These are phyloP conservation scores for Penicillium sp. DNA, from an alignment of 2,329 filamentous ascomycete species.

Conservation along the genomic window DNA sequence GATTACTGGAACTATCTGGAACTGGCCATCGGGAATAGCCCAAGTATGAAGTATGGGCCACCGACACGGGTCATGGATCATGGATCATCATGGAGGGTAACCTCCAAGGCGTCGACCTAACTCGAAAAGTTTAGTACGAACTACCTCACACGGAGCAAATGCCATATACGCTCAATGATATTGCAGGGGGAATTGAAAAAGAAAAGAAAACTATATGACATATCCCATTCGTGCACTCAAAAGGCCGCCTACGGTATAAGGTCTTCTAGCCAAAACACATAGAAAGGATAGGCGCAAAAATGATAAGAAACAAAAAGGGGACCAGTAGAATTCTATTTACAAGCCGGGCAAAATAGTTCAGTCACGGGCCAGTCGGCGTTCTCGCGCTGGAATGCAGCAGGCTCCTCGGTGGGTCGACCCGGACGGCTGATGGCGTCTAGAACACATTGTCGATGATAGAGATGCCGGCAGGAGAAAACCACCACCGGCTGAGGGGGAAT, in stretches of 20 bases:
- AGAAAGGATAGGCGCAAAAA: constrained; percentile 1
- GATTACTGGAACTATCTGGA: neutral
- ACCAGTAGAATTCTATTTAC: constrained; percentile 36
- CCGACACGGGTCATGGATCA: constrained; percentile 1
- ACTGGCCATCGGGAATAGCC: too few relatives aligned
- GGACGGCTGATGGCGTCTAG: constrained; percentile 28
- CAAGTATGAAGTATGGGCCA: neutral
- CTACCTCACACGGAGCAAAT: constrained; percentile 3
- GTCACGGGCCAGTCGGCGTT: constrained; percentile 30
- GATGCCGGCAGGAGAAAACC: constrained; percentile 54
- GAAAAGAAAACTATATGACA: constrained; percentile 12
- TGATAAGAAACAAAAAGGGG: constrained; percentile 3
- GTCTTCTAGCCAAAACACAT: constrained; percentile 3
- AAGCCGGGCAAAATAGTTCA: constrained; percentile 41
- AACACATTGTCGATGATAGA: constrained; percentile 54
- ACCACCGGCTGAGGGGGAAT: constrained; percentile 38
- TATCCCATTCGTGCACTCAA: neutral
- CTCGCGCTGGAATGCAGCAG: constrained; percentile 20
- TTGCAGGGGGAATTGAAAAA: neutral
- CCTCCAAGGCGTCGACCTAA: neutral
- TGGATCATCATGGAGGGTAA: neutral
- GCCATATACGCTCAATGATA: constrained; percentile 4
- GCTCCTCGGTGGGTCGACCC: constrained; percentile 17
- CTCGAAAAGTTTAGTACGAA: neutral
- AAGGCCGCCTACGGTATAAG: neutral